Base-by-base conservation (phyloP, 345 rosid species). In the Moricandia arvensis region DNA sequence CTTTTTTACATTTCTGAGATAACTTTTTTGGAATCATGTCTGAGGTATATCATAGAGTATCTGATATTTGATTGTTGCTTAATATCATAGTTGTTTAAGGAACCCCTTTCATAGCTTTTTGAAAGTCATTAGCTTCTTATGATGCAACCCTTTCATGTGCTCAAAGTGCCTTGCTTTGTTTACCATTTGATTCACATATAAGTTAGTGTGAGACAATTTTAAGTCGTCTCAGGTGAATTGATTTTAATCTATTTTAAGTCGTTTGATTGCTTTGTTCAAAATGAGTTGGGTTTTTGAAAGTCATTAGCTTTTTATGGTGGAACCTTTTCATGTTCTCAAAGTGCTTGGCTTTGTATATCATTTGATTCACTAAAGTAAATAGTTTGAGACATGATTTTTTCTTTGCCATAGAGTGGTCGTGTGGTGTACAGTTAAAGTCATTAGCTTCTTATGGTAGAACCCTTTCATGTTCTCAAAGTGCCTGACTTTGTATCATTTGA, bases 301-400 rank as follows among this genome's bases (percentile, higher is more conserved):
- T 11, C 43, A 27, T 12, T 59, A 51, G 58, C 57, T 58, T 67
- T 7, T n/a, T 66, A 21, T 17, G 72, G 49, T 68, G 33, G 3
- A 29, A 35, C 24, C 33, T n/a, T 30, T 67, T 45, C 21, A 10
- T 60, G 59, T 68, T 67, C 66, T n/a, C 7, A 21, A 21, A 66
- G 8, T 58, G 33, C 1, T 13, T 59, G 59, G 59, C 3, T 74
- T 16, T 66, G 15, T 30, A 45, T 59, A 66, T 43, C 53, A 13
- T 63, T 5, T 27, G 17, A n/a, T 38, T 60, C 33, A 49, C 21
- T 12, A 31, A n/a, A 21, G 34, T 43, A n/a, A 21, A 13, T 66
- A 43, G 10, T 5, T 62, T 38, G 79, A 62, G 6, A 34, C 33
- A 17, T 67, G 63, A 12, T 29, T 33, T 60, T 60, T 69, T 68